Conservation (phyloP, 176 grass and related monocot species). For the Zoysia japonica region DNA sequence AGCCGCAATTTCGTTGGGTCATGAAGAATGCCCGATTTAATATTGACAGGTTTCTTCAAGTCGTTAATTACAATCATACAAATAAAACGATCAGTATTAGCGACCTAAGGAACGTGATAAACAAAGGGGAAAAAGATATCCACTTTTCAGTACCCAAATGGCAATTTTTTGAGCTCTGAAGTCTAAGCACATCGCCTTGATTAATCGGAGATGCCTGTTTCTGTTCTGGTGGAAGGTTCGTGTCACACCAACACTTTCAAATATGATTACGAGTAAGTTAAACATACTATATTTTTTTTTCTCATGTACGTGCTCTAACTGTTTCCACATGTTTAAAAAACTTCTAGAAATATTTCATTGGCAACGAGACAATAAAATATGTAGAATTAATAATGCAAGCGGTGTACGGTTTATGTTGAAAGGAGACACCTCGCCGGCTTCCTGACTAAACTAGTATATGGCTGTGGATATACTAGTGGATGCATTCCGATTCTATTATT, state of each 20-base stretch:
- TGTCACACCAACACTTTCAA: conserved; percentile 24
- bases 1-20: conserved; percentile 21
- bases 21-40: conserved; percentile 23
- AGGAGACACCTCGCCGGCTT: neutral
- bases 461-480: neutral
- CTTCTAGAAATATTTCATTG: neutral
- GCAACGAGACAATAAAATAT: conserved; percentile 5
- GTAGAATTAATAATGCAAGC: neutral
- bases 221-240: conserved; percentile 40
- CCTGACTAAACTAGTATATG: neutral
- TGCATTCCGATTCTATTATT: neutral
- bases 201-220: neutral
- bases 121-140: neutral
- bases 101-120: neutral
- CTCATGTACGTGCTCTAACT: too few species aligned
- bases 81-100: too few species aligned
- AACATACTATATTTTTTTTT: neutral
- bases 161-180: conserved; percentile 14
- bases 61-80: conserved; percentile 13
- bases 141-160: neutral
- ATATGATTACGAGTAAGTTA: neutral
- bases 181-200: conserved; percentile 3
- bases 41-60: conserved; percentile 13
- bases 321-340: too few species aligned
- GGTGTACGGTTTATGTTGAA: conserved; percentile 6